Percentiles rank a stretch among this genome's conserved stretches.
Conservation (phyloP, 2,329 filamentous ascomycete genomes). For the Colletotrichum tanaceti region DNA sequence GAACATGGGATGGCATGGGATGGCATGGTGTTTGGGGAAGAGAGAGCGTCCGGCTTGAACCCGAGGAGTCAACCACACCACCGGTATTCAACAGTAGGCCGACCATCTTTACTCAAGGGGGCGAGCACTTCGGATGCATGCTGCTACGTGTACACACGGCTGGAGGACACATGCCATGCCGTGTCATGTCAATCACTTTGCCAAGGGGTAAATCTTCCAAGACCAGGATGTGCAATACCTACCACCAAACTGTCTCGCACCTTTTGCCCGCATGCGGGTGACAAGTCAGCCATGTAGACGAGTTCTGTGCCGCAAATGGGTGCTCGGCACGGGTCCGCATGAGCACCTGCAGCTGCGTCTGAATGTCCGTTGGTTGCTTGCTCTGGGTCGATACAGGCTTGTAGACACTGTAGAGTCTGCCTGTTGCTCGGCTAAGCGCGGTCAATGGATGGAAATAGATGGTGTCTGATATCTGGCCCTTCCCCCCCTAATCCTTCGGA, state of each 20-base stretch:
- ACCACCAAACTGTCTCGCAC: not conserved
- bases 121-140: not conserved
- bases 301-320: slow-evolving; percentile 8
- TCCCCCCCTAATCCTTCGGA: not conserved
- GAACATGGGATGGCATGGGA: too few relatives aligned
- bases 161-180: not conserved
- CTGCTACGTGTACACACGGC: not conserved
- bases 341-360: not conserved
- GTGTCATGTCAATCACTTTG: slow-evolving; percentile 4
- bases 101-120: not conserved
- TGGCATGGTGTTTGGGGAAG: not conserved
- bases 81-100: not conserved
- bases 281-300: not conserved
- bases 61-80: not conserved
- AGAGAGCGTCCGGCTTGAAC: not conserved
- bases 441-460: not conserved
- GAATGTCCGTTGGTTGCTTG: not conserved
- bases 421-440: not conserved
- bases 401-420: not conserved
- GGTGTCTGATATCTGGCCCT: not conserved
- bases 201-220: too few relatives aligned
- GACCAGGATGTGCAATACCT: too few relatives aligned
- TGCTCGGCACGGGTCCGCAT: not conserved
- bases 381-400: not conserved
- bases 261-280: not conserved